Percentiles rank a stretch among this genome's conserved stretches.
Evolutionary conservation across 768 basidiomycete genomes (phyloP).

Genomic region (Tremella fuciformis): DNA sequence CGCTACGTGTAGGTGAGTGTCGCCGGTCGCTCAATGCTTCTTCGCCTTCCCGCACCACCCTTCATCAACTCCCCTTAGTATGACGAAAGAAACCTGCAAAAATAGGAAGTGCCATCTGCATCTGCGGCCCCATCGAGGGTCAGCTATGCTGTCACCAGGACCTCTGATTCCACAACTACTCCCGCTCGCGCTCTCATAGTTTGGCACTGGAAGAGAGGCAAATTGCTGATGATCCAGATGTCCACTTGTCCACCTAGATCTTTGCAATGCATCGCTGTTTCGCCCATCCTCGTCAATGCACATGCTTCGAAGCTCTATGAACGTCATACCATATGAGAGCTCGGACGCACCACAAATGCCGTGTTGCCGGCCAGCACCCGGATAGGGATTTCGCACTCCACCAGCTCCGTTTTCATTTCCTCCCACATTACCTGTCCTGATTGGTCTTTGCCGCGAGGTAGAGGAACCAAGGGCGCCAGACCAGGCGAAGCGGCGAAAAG

Average conservation of each 20-base stretch:
- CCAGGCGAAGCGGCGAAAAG: constrained; percentile 58
- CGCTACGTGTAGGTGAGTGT: too few relatives aligned
- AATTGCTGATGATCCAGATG: background rate
- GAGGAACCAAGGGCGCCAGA: constrained; percentile 22
- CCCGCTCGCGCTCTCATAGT: constrained; percentile 3
- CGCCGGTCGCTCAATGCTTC: too few relatives aligned
- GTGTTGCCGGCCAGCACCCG: constrained; percentile 86
- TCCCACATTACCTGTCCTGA: constrained; percentile 57
- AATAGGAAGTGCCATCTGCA: constrained; percentile 44
- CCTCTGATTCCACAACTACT: constrained; percentile 23
- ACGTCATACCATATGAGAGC: constrained; percentile 10
- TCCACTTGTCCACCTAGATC: background rate
- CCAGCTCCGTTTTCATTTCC: constrained; percentile 72
- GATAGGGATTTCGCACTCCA: constrained; percentile 91
- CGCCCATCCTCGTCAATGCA: background rate
- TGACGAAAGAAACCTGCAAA: constrained; percentile 33
- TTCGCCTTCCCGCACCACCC: background rate
- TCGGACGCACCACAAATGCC: constrained; percentile 58
- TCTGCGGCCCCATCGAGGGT: constrained; percentile 5
- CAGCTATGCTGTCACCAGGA: constrained; percentile 35
- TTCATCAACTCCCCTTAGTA: constrained; percentile 9
- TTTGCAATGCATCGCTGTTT: background rate
- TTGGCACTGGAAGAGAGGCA: background rate
- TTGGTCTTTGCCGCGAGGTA: background rate
- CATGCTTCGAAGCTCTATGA: background rate